Evolutionary conservation across 768 basidiomycete species (phyloP), one percentile per base, ranked within the genome.

Genomic region (Pisolithus orientalis): DNA sequence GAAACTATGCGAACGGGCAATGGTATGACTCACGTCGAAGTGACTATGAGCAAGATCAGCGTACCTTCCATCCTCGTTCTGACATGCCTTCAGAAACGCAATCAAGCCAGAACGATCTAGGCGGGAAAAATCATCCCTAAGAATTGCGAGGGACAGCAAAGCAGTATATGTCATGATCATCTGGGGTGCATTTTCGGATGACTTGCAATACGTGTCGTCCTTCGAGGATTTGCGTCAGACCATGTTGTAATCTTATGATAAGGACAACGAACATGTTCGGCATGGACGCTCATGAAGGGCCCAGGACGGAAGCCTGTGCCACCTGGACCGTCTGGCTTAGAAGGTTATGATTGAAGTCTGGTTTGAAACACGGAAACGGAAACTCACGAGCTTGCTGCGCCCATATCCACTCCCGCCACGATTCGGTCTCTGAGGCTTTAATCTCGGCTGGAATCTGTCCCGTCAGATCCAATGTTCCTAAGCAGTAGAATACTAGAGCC

Each of bases 141-240:
- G 76, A 55, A 96, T 85, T 0, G 87, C 82, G 10, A 99, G 83
- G 0, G 82, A 79, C 4, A 96, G 70, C 10, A 99, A 65, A 0
- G 94, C 91, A 1, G 93, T 91, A 62, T 98, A 99, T 7, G 94
- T 94, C 79, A 93, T 90, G 50, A 96, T 91, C 14, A 97, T 72
- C 66, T 97, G 87, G 0, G 90, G 88, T 16, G 79, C 76, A 57
- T 87, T 80, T 62, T 83, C 80, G 34, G 65, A 65, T 17, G n/a
- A 27, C 53, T 77, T 74, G 9, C 72, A 67, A 58, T 79, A 75
- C 25, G 67, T 61, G 28, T 60, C 54, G 21, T 57, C 62, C 70
- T 72, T 51, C 62, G 46, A 24, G 2, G 31, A 51, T 31, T 39
- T 43, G 44, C 32, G 38, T 58, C 50, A 59, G 52, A 54, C 32